Evolutionary conservation across 768 basidiomycete species (phyloP).

Genomic region (Naematelia encephala): DNA sequence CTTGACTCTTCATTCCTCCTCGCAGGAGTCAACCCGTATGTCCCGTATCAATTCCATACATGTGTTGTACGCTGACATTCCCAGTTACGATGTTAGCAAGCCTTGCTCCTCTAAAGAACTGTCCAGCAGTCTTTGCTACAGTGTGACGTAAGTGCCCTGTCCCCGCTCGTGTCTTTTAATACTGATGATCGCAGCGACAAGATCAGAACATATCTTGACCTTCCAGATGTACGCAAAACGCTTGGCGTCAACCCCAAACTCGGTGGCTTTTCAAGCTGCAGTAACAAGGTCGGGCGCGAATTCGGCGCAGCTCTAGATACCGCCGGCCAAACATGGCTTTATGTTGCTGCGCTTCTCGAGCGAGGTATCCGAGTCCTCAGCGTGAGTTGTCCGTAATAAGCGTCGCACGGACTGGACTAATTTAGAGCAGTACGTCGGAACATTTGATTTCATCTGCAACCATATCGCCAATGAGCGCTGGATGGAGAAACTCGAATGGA

Average conservation of each 20-base stretch:
- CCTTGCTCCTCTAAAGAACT: conserved; percentile 57
- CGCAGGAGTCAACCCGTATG: conserved; percentile 52
- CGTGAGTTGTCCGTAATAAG: conserved; percentile 11
- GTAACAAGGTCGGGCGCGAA: conserved; percentile 54
- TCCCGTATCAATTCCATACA: conserved; percentile 2
- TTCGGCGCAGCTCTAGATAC: conserved; percentile 62
- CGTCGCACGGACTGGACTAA: neutral
- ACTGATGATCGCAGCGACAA: conserved; percentile 37
- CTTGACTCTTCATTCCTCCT: conserved; percentile 55
- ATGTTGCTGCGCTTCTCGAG: conserved; percentile 68
- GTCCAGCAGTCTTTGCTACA: conserved; percentile 60
- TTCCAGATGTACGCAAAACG: conserved; percentile 56
- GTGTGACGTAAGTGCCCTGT: conserved; percentile 55
- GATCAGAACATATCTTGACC: conserved; percentile 64
- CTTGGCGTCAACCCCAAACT: conserved; percentile 61
- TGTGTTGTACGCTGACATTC: neutral
- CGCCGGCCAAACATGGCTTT: conserved; percentile 58
- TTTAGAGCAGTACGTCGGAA: conserved; percentile 19
- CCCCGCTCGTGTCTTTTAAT: too few species aligned
- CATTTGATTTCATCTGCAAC: conserved; percentile 60
- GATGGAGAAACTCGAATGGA: conserved; percentile 72
- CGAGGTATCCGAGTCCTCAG: conserved; percentile 68
- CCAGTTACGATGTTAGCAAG: conserved; percentile 67
- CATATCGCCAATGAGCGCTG: conserved; percentile 70
- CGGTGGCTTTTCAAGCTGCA: conserved; percentile 62